Conservation (phyloP, 2,329 filamentous ascomycete species). For the Pseudogymnoascus sp. region DNA sequence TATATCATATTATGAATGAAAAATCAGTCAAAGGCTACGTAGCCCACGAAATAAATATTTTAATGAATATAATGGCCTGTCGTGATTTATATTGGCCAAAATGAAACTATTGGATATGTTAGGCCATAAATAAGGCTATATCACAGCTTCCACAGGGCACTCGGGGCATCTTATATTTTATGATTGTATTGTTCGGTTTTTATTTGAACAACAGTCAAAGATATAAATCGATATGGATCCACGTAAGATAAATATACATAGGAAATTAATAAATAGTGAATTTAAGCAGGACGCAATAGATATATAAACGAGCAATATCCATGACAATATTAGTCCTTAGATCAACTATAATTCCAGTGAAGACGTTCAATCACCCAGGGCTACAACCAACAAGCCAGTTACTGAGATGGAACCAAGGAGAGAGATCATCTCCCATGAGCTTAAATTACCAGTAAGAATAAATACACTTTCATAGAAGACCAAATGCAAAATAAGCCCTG, state of each 20-base stretch:
- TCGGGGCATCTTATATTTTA: no score
- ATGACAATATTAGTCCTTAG: background rate
- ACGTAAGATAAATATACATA: background rate
- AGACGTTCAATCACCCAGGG: background rate
- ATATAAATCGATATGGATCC: no score
- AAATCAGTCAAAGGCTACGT: conserved; percentile 5
- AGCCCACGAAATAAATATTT: conserved; percentile 7
- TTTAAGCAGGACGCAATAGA: background rate
- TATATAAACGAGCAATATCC: background rate
- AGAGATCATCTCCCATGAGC: background rate
- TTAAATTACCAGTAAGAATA: background rate
- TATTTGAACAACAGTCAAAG: no score
- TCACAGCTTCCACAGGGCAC: no score
- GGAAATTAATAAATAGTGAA: background rate
- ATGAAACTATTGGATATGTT: background rate
- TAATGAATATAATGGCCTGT: background rate
- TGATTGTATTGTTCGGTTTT: no score
- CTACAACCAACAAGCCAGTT: background rate
- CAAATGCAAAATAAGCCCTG: background rate
- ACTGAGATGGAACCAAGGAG: background rate
- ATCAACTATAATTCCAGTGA: background rate
- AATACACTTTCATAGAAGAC: conserved; percentile 10
- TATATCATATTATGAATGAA: conserved; percentile 7
- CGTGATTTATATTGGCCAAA: background rate
- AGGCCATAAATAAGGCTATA: background rate